Base-by-base conservation (phyloP, 768 basidiomycete genomes). In the Tylopilus subfusipes region DNA sequence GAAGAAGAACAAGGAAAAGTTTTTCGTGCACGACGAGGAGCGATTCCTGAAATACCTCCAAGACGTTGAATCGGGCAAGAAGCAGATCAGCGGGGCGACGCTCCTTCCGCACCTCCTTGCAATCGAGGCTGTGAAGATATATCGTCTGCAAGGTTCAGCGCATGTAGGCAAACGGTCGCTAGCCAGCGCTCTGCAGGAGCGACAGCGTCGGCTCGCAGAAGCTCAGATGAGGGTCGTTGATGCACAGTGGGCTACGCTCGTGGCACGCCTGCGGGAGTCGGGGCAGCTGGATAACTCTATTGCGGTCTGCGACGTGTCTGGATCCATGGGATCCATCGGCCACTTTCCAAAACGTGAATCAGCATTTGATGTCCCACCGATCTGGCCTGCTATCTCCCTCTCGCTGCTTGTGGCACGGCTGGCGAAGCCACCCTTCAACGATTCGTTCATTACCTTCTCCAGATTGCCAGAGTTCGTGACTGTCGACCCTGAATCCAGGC, bases 221-320 rank as follows among this genome's bases (percentile, higher is more conserved):
- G 68, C 70, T 18, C 65, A 76, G 57, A 31, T 68, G 18, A 72
- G 77, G 27, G 80, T 86, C 24, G 63, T 81, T 7, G 80, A 89
- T 56, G 80, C 76, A 0, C 88, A 90, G 68, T 90, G 87, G 88
- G 76, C 77, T 52, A 72, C 82, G 0, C 73, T 89, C 42, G 69
- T 89, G 31, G 68, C 73, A 18, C 74, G 73, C 6, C 69, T 88
- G 5, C 74, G 75, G n/a, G 79, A 81, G 29, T 70, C 77, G 0
- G 83, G 85, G 2, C 65, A 68, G n/a, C 60, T 90, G 36, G 79
- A 84, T 2, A 86, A 83, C 56, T 75, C 78, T 11, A 63, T 90
- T 24, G 87, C 87, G 0, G 61, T 89, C 25, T 88, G 85, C 67
- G 88, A 90, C 62, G 86, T 89, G 18, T 88, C 85, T 0, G 86